Base-by-base conservation (phyloP, 2,329 filamentous ascomycete genomes). In the Epichloe aotearoae region DNA sequence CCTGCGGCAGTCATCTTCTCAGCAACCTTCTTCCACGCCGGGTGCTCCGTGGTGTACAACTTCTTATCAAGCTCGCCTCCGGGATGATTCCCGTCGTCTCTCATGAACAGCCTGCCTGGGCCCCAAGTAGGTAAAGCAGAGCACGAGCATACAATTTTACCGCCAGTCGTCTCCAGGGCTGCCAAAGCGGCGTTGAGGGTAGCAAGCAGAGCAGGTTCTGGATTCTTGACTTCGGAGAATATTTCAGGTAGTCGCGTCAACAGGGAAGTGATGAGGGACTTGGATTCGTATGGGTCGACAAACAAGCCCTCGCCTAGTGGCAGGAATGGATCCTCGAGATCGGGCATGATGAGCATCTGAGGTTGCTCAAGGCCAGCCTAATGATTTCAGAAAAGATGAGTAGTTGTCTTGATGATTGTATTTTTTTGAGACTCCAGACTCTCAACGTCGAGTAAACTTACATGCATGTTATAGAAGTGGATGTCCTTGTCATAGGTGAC, bases 271-370 rank as follows among this genome's bases (percentile, higher is more conserved):
- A 98, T 95, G 61, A 94, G 83, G 23, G 82, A 73, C 74, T 85
- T 91, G 44, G 88, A 93, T 65, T 95, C 88, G 59, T 89, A 83
- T 2, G 93, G 89, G 65, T 98, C 91, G 15, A 97, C 91, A 65
- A 97, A 97, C 10, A 98, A 75, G 15, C 91, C 90, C 52, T 95
- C 86, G 55, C 86, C 88, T 17, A 98, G 74, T 3, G 93, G 90
- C 15, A 97, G 82, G 64, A 98, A 98, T 0, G 93, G 93, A 58
- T 98, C 93, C 61, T 97, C 90, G 46, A 98, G 78, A 63, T 98
- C 93, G 3, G 93, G 87, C 88, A 98, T 95, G 47, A 98, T 90
- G 74, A 98, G 81, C 88, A 98, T 96, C 64, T 98, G 93, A 10
- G 93, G 88, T 68, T 89, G 83, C 50, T 93, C 84, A 41, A 96